phyloP scores from a whole-genome alignment of 495 filamentous ascomycete genomes.

The Ramalina peruviana region DNA sequence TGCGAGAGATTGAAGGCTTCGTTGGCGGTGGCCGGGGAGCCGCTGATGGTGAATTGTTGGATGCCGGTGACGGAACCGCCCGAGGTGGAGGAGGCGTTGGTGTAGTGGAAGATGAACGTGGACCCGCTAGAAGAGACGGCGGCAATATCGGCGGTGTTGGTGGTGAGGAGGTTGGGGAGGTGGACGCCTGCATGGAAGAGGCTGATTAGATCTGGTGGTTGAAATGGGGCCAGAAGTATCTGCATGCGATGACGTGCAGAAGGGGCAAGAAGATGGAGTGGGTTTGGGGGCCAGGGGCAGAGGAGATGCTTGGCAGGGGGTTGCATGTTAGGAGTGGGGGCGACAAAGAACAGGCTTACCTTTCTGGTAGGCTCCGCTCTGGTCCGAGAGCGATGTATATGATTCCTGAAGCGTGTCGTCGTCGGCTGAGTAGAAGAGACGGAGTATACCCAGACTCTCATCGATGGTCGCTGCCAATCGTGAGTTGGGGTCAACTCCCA shows the following conservation, averaged over 20 bases:
- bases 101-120: constrained; percentile 13
- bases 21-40: constrained; percentile 9
- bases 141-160: constrained; percentile 13
- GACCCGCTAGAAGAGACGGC: constrained; percentile 10
- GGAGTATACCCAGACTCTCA: constrained; percentile 5
- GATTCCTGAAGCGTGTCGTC: constrained; percentile 9
- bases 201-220: background rate
- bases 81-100: background rate
- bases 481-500: constrained; percentile 5
- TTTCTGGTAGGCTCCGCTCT: background rate
- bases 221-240: background rate
- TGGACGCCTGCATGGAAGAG: constrained; percentile 1
- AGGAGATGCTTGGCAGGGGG: too few species aligned
- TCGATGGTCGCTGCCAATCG: constrained; percentile 11
- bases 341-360: background rate
- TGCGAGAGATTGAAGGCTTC: constrained; percentile 13
- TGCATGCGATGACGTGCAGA: background rate
- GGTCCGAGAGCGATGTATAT: constrained; percentile 2
- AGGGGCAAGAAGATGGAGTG: background rate
- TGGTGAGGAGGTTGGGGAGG: constrained; percentile 3
- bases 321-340: too few species aligned
- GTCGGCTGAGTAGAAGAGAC: constrained; percentile 10
- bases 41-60: constrained; percentile 11
- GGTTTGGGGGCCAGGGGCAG: too few species aligned
- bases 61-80: constrained; percentile 1